Conservation (phyloP, 352 stramenopile species). For the Globisporangium emineosum region DNA sequence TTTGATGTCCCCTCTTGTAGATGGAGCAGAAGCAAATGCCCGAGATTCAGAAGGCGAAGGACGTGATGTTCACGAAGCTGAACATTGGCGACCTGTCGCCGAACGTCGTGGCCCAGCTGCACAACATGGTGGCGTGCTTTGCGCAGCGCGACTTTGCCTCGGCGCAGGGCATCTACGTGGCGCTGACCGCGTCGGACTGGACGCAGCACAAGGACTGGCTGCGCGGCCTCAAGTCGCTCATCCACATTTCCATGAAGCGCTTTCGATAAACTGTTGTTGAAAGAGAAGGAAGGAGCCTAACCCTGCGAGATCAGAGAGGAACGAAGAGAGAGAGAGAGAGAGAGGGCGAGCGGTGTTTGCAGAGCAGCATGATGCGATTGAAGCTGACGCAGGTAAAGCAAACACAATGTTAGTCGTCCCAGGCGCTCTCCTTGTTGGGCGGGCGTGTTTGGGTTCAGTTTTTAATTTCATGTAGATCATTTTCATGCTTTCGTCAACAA, state of each 20-base stretch:
- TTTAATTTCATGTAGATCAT: too few species aligned
- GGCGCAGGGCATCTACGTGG: slow-evolving; percentile 86
- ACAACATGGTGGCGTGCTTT: slow-evolving; percentile 81
- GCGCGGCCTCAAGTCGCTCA: slow-evolving; percentile 95
- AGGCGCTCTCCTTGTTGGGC: too few species aligned
- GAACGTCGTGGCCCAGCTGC: slow-evolving; percentile 64
- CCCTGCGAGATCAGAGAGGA: too few species aligned
- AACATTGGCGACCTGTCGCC: slow-evolving; percentile 75
- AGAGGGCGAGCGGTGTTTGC: neutral
- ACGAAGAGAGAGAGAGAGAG: neutral
- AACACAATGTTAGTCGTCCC: too few species aligned
- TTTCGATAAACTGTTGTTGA: slow-evolving; percentile 64
- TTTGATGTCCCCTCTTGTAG: slow-evolving; percentile 31
- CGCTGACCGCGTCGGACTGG: slow-evolving; percentile 93
- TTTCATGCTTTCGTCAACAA: too few species aligned
- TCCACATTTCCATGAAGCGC: slow-evolving; percentile 92
- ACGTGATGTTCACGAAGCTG: slow-evolving; percentile 87
- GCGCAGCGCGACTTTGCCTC: slow-evolving; percentile 72
- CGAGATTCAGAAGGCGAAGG: slow-evolving; percentile 84
- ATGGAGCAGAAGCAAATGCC: slow-evolving; percentile 86
- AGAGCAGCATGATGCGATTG: too few species aligned
- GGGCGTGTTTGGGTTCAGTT: too few species aligned
- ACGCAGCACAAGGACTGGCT: slow-evolving; percentile 98
- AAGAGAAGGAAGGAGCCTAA: too few species aligned
- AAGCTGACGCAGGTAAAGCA: too few species aligned